Percentiles rank a stretch among this genome's conserved stretches.
These are phyloP conservation scores for Arthroderma sp. DNA, from an alignment of 2,329 filamentous ascomycete species.

Conservation along the genomic window DNA sequence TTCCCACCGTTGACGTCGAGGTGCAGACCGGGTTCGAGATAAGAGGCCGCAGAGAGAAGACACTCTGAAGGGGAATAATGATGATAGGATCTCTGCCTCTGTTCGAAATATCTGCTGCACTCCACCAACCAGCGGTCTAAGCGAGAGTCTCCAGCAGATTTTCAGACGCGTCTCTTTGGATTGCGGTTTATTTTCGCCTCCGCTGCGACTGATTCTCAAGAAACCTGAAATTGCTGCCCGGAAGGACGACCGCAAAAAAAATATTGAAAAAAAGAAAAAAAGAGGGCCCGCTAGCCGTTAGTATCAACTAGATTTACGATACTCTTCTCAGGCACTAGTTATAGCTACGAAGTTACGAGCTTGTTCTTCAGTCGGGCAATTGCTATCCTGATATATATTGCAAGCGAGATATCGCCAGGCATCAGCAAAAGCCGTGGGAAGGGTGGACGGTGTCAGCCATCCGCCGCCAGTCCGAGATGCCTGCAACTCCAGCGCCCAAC, in stretches of 20 bases:
- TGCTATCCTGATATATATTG: not conserved
- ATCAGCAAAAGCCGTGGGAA: not conserved
- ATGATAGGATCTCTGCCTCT: not conserved
- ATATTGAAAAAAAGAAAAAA: conserved; percentile 8
- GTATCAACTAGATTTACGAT: conserved; percentile 2
- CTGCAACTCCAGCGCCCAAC: not conserved
- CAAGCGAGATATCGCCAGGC: not conserved
- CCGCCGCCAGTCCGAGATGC: conserved; percentile 2
- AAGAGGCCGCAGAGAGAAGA: not conserved
- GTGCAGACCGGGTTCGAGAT: not conserved
- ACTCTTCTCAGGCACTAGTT: not conserved
- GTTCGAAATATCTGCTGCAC: not conserved
- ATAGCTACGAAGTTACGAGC: not conserved
- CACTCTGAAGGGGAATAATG: not conserved
- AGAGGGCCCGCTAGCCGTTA: not conserved
- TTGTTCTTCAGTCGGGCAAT: not conserved
- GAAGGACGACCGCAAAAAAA: conserved; percentile 3
- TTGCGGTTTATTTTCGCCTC: conserved; percentile 3
- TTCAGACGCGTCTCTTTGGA: conserved; percentile 3
- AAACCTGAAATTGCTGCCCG: not conserved
- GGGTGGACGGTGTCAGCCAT: not conserved
- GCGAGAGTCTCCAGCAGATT: conserved; percentile 1
- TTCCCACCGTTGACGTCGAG: conserved; percentile 1
- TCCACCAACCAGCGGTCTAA: not conserved
- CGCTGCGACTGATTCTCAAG: not conserved